Base-by-base conservation (phyloP, 164 flowering plant genomes). In the Chloranthus sessilifolius region DNA sequence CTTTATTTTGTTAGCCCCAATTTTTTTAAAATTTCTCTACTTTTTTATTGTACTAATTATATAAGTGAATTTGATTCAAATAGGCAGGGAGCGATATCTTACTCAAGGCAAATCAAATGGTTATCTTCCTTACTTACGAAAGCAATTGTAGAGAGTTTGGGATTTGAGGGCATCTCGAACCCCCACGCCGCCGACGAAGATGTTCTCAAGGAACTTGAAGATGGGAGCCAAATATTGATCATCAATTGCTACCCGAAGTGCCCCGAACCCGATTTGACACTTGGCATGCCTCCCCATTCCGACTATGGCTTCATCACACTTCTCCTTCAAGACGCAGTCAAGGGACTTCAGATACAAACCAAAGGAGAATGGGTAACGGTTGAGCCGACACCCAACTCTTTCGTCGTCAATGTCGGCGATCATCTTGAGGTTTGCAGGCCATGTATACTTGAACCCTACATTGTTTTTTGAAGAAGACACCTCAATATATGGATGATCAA, bases 201-300 rank as follows among this genome's bases (percentile, higher is more conserved):
- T 0, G 47, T 67, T n/a, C 26, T 71, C 16, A 55, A 67, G 29
- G 69, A 78, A 44, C 67, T 85, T 16, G 50, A 63, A 47, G 71
- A 80, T 42, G 94, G 97, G 26, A 84, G 90, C 79, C 97, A 90
- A 69, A 52, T 84, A 6, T 62, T 90, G 78, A 82, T 81, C 0
- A 53, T 74, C 20, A 90, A 90, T 56, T 84, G 74, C 65, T 90
- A 68, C 59, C 97, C 97, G 0, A 64, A 76, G 0, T 90, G 98
- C 45, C 95, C 95, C 0, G 74, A 87, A 43, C 98, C 98, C 0
- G 74, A 90, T 7, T 77, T 84, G 1, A 85, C 95, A 1, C 75
- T 90, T 0, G 98, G 98, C 12, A 79, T 85, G 85, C 89, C 85
- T 1, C 84, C 96, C 0, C 98, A 90, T 58, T 85, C 95, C 1